Base-by-base conservation (phyloP, 2,329 filamentous ascomycete genomes). In the Nakataea oryzae region DNA sequence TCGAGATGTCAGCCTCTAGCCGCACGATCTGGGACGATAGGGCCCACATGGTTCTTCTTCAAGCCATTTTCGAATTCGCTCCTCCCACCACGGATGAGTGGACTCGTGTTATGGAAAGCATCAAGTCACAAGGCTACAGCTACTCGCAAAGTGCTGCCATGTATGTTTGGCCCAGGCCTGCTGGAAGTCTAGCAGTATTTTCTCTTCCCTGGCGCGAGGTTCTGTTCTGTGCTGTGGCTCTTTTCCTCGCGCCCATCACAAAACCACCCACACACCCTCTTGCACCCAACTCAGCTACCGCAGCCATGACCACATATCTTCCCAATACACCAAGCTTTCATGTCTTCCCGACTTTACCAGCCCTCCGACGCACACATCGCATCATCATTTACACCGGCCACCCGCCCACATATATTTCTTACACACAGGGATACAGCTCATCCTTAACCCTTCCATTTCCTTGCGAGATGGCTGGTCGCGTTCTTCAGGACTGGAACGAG, bases 401-500 rank as follows among this genome's bases (percentile, higher is more conserved):
- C 29, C 26, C 54, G 57, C n/a, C 29, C 17, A 5, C 24, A 24
- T 21, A 21, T 11, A 14, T n/a, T 27, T 12, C 17, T 47, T 28
- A n/a, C 17, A 32, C n/a, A 27, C 21, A 30, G 24, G 14, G 26
- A 26, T 41, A 32, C 29, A 30, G 14, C 21, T 8, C 28, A 58
- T 55, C 30, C 62, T n/a, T 60, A 41, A 17, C 7, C 32, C n/a
- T 24, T 21, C 29, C 54, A 47, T 28, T 17, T 6, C 30, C 26
- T 28, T 27, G 28, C 55, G 50, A 58, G 13, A 61, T 56, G 59
- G 34, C 54, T 54, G 41, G 60, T 21, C 55, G 60, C n/a, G n/a
- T 41, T 6, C 26, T 54, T 28, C 65, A 67, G 34, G 60, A 60
- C 2, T 72, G 70, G 70, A 67, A 70, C 8, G 63, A 64, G 4